These are phyloP conservation scores for Toxoplasma gondii DNA, from an alignment of 169 alveolate genomes.

Conservation along the genomic window DNA sequence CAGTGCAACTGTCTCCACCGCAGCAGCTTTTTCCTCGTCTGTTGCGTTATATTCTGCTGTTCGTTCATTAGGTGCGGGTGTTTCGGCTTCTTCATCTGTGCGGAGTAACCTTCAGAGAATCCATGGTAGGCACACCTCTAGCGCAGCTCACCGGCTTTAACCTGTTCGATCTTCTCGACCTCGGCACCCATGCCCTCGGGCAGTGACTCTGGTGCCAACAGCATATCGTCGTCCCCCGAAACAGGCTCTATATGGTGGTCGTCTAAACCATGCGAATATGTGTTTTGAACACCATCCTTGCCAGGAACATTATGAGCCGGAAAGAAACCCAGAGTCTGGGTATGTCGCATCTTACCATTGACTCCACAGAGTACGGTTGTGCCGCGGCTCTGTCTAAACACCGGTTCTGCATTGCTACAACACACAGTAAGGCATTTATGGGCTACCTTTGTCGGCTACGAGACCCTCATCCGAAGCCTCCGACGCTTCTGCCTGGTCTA, in stretches of 20 bases:
- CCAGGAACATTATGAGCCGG: not conserved
- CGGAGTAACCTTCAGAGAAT: no score
- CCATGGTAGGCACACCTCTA: not conserved
- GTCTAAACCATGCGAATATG: conserved; percentile 14
- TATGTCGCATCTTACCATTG: not conserved
- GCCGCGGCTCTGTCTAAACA: not conserved
- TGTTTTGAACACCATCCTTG: conserved; percentile 6
- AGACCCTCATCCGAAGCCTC: conserved; percentile 40
- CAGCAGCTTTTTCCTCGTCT: not conserved
- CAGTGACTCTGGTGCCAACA: conserved; percentile 10
- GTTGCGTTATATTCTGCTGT: not conserved
- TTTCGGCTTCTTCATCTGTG: conserved; percentile 24
- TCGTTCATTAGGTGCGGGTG: not conserved
- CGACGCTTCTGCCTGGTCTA: conserved; percentile 22
- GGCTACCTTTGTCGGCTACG: conserved; percentile 14
- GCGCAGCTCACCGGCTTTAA: conserved; percentile 2
- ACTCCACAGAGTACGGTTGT: not conserved
- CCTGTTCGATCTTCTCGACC: conserved; percentile 32
- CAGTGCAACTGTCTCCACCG: not conserved
- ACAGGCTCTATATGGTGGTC: conserved; percentile 35
- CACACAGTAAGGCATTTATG: not conserved
- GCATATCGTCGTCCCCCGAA: not conserved
- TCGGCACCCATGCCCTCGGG: conserved; percentile 37
- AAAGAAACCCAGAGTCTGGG: not conserved
- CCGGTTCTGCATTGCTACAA: not conserved